These are phyloP conservation scores for Knufia fluminis DNA, from an alignment of 2,329 filamentous ascomycete species.

Conservation along the genomic window DNA sequence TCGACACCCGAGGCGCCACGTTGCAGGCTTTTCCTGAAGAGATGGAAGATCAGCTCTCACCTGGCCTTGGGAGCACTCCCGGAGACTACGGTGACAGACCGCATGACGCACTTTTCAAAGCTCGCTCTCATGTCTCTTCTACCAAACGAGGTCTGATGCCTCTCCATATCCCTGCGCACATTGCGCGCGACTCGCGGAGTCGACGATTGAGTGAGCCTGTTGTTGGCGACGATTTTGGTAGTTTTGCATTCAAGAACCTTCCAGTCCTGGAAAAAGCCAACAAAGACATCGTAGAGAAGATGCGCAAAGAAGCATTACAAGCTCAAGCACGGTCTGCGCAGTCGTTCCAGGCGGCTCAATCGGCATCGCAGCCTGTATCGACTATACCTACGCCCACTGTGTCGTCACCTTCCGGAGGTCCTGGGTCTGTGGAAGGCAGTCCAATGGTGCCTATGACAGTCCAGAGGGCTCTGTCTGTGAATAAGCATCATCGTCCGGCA, in stretches of 20 bases:
- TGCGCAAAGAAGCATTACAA: constrained; percentile 82
- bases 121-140: constrained; percentile 75
- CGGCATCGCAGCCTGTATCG: constrained; percentile 34
- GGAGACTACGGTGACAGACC: constrained; percentile 80
- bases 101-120: constrained; percentile 85
- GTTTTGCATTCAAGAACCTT: constrained; percentile 93
- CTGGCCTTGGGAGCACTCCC: constrained; percentile 54
- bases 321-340: constrained; percentile 43
- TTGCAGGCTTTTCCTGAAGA: constrained; percentile 89
- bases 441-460: constrained; percentile 71
- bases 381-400: constrained; percentile 26
- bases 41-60: constrained; percentile 77
- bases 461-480: constrained; percentile 74
- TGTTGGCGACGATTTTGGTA: constrained; percentile 84
- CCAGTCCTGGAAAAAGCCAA: constrained; percentile 96
- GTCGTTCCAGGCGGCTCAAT: constrained; percentile 20
- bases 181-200: constrained; percentile 71
- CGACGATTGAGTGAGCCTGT: constrained; percentile 85
- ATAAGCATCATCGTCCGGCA: constrained; percentile 70
- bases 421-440: constrained; percentile 69
- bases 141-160: constrained; percentile 91
- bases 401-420: constrained; percentile 43
- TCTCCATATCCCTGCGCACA: constrained; percentile 89
- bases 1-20: constrained; percentile 83
- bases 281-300: constrained; percentile 95